Percentiles rank a stretch among this genome's conserved stretches.
Evolutionary conservation across 495 filamentous ascomycete genomes (phyloP).

Genomic region (Friedmanniomyces endolithicus): DNA sequence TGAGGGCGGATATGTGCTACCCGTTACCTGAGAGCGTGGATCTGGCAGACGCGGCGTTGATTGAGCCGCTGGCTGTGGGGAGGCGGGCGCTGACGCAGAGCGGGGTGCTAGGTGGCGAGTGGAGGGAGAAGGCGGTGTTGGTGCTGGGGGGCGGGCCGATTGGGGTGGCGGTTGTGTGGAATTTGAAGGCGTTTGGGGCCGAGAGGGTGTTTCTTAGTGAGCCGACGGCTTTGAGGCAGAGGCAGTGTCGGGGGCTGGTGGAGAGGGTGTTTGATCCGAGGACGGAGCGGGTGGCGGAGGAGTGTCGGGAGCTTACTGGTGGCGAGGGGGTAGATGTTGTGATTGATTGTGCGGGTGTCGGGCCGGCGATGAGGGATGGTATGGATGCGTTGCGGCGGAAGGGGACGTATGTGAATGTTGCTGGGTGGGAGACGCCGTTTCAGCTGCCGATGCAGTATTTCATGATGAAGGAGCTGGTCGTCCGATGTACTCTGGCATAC

Average conservation of each 20-base stretch:
- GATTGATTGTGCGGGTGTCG: constrained; percentile 24
- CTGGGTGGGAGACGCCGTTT: constrained; percentile 23
- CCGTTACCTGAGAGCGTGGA: constrained; percentile 14
- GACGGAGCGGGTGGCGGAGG: constrained; percentile 19
- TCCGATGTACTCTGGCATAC: constrained; percentile 23
- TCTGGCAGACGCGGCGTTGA: constrained; percentile 16
- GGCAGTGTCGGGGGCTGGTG: constrained; percentile 18
- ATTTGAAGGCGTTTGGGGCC: constrained; percentile 13
- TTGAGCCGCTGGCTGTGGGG: constrained; percentile 19
- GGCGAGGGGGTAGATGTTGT: constrained; percentile 24
- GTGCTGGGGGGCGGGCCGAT: constrained; percentile 21
- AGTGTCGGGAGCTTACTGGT: constrained; percentile 17
- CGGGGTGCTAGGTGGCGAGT: background rate
- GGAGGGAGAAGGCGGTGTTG: constrained; percentile 7
- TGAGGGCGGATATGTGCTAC: constrained; percentile 5
- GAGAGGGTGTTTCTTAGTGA: constrained; percentile 21
- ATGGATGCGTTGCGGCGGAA: constrained; percentile 21
- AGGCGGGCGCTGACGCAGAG: constrained; percentile 7
- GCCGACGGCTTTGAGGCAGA: constrained; percentile 18
- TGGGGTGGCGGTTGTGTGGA: constrained; percentile 14
- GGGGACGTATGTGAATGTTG: constrained; percentile 25
- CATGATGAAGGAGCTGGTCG: constrained; percentile 23
- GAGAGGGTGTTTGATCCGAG: constrained; percentile 21
- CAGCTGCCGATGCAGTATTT: constrained; percentile 14
- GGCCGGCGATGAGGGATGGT: constrained; percentile 18